Conservation (phyloP, 2,329 filamentous ascomycete species). For the Diaporthe nobilis region DNA sequence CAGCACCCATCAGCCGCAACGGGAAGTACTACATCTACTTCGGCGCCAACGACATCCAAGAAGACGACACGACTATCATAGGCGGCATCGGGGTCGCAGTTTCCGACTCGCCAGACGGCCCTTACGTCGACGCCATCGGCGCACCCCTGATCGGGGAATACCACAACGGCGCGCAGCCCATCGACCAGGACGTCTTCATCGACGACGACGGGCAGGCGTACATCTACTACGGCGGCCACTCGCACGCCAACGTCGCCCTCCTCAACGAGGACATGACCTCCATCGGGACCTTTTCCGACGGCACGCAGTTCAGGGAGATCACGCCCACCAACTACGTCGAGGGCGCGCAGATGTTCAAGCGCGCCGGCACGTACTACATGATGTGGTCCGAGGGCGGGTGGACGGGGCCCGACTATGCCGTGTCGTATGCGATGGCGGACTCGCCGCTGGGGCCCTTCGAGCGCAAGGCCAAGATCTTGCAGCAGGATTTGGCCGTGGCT, state of each 20-base stretch:
- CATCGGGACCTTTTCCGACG: constrained; percentile 57
- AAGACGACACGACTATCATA: constrained; percentile 47
- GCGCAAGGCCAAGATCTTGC: constrained; percentile 54
- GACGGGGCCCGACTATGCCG: constrained; percentile 61
- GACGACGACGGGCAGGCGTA: constrained; percentile 58
- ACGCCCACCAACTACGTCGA: constrained; percentile 62
- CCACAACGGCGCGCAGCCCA: constrained; percentile 62
- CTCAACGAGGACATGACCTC: constrained; percentile 60
- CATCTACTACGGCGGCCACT: constrained; percentile 60
- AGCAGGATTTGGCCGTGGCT: constrained; percentile 52
- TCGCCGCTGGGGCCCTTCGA: constrained; percentile 59
- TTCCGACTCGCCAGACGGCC: constrained; percentile 54
- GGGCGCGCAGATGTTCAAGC: constrained; percentile 60
- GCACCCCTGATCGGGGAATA: constrained; percentile 59
- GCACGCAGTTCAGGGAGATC: constrained; percentile 57
- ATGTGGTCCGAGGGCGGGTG: constrained; percentile 62
- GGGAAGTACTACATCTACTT: constrained; percentile 66
- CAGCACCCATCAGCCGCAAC: constrained; percentile 58
- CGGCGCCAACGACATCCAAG: constrained; percentile 62
- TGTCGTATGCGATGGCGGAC: constrained; percentile 58
- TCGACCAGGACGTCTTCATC: constrained; percentile 61
- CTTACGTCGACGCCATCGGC: constrained; percentile 58
- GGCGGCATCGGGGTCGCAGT: constrained; percentile 60
- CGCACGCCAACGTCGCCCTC: constrained; percentile 59
- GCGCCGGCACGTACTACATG: constrained; percentile 57